Conservation (phyloP, 176 grass and related monocot species). For the Oryza australiensis region DNA sequence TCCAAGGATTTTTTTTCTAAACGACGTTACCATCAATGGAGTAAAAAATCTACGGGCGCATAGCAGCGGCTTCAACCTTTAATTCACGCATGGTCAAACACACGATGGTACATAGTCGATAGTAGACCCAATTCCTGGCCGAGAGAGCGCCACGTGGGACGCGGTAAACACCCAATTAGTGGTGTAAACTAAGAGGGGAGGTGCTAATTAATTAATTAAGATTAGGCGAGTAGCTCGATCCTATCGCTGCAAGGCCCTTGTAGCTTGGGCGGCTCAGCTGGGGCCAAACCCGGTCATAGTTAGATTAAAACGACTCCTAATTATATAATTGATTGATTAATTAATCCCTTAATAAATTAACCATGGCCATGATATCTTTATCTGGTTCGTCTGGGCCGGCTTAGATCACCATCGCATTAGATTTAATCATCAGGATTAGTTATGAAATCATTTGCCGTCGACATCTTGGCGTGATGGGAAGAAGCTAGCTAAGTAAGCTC, state of each 20-base stretch:
- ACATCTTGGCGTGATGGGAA: not conserved
- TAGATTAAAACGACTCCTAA: not conserved
- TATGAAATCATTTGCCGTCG: conserved; percentile 16
- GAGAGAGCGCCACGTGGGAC: conserved; percentile 9
- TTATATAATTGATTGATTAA: not conserved
- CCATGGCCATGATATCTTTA: not conserved
- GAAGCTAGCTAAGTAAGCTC: not conserved
- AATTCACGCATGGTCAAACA: not conserved
- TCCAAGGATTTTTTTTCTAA: not conserved
- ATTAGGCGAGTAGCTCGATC: not conserved
- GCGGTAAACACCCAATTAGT: not conserved
- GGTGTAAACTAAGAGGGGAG: not conserved
- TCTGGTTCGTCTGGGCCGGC: not conserved
- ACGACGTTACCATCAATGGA: too few species aligned
- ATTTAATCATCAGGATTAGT: conserved; percentile 19
- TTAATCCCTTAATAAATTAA: too few species aligned
- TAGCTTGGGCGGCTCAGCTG: conserved; percentile 30
- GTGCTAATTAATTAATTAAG: not conserved
- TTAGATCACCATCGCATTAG: conserved; percentile 21
- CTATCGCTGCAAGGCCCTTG: too few species aligned
- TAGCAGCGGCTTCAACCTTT: not conserved
- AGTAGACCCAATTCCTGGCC: conserved; percentile 9
- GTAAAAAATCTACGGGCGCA: not conserved
- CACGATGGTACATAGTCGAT: not conserved
- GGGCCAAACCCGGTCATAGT: not conserved